Evolutionary conservation across 345 rosid species (phyloP), one percentile per base, ranked within the genome.

Genomic region (Clarkia xantiana): DNA sequence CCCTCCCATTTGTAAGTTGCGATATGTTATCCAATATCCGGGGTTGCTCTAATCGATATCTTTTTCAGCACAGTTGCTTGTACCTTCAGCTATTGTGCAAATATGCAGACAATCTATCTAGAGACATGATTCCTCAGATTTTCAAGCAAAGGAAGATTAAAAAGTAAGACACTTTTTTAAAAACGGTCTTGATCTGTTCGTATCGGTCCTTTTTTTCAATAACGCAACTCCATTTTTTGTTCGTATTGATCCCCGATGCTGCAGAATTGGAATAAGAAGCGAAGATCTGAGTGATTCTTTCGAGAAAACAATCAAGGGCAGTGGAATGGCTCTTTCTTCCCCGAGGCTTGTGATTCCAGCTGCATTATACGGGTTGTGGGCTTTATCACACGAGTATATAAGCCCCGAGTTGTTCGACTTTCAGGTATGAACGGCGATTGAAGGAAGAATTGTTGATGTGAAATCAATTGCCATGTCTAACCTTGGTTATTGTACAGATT

Each of bases 331-430:
- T 50, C 94, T 91, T 57, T 83, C 98, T 25, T 91, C 96, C 61
- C 89, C 96, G 2, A 78, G 96, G 58, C 78, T 86, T 47, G 89
- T 81, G 66, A 74, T 91, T 51, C 96, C 94, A 0, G 89, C 89
- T 53, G 66, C 71, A 46, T 63, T 86, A 49, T 86, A 76, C 52
- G 98, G 86, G 39, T 56, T 86, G 52, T 83, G 98, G 96, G 58
- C 61, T 23, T 63, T 83, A 50, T 86, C 86, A 10, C 89, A 83
- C 72, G 76, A 62, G 73, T 78, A 59, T 53, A 22, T 83, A 16
- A 51, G 63, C 49, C 72, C 56, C 42, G 84, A 83, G 70, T 47
- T 73, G 58, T 78, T 81, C 17, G 86, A 91, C 57, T 83, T 90
- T 60, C 93, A 90, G 97, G 96, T 85, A 78, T 42, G 8, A 22